Conservation (phyloP, 2,329 filamentous ascomycete species). For the Talaromyces sp. region DNA sequence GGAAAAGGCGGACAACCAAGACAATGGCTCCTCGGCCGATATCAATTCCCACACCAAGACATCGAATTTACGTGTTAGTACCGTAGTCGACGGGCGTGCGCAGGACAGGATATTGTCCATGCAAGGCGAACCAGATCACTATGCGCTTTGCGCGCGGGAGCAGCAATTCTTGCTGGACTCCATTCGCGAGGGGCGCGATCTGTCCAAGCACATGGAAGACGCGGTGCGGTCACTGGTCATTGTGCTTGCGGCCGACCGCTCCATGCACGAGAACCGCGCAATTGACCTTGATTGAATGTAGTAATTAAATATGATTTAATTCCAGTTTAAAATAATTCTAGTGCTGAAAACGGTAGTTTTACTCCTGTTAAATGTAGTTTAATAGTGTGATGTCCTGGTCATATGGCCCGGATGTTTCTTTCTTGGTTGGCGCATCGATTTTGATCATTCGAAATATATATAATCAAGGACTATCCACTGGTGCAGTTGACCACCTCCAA, state of each 20-base stretch:
- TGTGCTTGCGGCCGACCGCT: slow-evolving; percentile 14
- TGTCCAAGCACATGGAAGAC: slow-evolving; percentile 14
- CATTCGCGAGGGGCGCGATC: slow-evolving; percentile 10
- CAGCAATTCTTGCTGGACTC: slow-evolving; percentile 15
- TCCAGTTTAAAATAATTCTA: too few species aligned
- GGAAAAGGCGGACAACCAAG: background rate
- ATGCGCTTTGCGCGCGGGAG: slow-evolving; percentile 15
- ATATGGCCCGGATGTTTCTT: too few species aligned
- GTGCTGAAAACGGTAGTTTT: too few species aligned
- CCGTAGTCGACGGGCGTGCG: slow-evolving; percentile 9
- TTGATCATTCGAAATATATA: too few species aligned
- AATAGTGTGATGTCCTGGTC: too few species aligned
- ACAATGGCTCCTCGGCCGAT: slow-evolving; percentile 9
- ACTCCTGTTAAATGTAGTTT: too few species aligned
- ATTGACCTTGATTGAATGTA: slow-evolving; percentile 10
- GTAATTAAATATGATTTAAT: background rate
- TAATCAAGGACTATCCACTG: too few species aligned
- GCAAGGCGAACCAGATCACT: slow-evolving; percentile 13
- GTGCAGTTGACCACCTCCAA: too few species aligned
- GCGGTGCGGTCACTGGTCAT: slow-evolving; percentile 14
- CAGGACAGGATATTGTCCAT: slow-evolving; percentile 14
- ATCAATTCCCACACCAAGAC: slow-evolving; percentile 15
- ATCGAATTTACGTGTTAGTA: slow-evolving; percentile 12
- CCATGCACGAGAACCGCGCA: slow-evolving; percentile 14
- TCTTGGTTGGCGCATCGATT: too few species aligned